Conservation (phyloP, 805 yeast genomes). For the Saturnispora zaruensis region DNA sequence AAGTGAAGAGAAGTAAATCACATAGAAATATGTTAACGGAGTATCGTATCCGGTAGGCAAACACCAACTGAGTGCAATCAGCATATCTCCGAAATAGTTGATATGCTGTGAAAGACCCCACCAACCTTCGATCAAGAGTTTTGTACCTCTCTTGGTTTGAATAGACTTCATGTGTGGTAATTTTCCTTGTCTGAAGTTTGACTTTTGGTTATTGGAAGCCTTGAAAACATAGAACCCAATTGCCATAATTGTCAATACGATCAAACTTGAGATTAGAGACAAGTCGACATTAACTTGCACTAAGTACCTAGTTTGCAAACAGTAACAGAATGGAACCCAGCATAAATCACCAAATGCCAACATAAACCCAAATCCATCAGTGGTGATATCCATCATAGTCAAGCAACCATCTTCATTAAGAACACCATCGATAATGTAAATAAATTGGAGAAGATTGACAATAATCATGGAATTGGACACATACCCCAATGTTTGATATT, state of each 20-base stretch:
- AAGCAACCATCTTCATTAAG: constrained; percentile 82
- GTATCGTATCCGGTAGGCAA: constrained; percentile 78
- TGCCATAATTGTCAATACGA: constrained; percentile 38
- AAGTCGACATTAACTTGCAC: constrained; percentile 53
- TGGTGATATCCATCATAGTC: constrained; percentile 91
- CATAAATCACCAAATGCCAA: constrained; percentile 89
- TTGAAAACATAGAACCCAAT: constrained; percentile 77
- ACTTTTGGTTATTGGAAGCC: constrained; percentile 76
- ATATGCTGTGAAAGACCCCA: constrained; percentile 91
- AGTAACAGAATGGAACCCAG: constrained; percentile 86
- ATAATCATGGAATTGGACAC: constrained; percentile 66
- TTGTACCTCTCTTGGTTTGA: constrained; percentile 68
- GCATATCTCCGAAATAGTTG: constrained; percentile 93
- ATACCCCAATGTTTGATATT: constrained; percentile 42
- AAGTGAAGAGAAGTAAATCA: constrained; percentile 71
- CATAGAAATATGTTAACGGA: constrained; percentile 81
- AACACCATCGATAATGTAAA: constrained; percentile 87
- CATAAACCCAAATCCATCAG: constrained; percentile 98
- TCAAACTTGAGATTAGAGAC: constrained; percentile 32
- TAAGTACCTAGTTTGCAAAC: constrained; percentile 77
- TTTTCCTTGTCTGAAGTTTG: constrained; percentile 72
- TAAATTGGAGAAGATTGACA: constrained; percentile 61
- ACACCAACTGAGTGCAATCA: constrained; percentile 88
- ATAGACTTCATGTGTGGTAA: constrained; percentile 61
- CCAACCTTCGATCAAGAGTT: constrained; percentile 85